A percentile compares a stretch with the other conserved stretches of the same genome.
These are phyloP conservation scores for Triangularia verruculosa DNA, from an alignment of 2,329 filamentous ascomycete species.

Conservation along the genomic window DNA sequence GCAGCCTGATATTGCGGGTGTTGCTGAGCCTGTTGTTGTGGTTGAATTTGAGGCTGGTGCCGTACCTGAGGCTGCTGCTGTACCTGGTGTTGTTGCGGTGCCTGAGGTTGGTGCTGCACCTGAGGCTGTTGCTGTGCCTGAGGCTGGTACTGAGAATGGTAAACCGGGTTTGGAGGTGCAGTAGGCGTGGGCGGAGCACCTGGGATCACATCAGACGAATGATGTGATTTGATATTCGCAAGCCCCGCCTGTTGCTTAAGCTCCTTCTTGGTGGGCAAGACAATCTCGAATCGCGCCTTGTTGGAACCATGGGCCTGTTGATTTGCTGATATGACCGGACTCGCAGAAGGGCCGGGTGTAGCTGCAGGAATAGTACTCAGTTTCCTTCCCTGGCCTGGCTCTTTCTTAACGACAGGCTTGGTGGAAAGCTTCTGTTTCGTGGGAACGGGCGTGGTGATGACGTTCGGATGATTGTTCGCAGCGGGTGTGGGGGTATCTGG, in stretches of 20 bases:
- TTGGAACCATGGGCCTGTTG: constrained; percentile 35
- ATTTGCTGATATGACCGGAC: not conserved
- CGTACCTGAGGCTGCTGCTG: not conserved
- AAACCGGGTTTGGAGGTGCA: not conserved
- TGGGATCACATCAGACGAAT: not conserved
- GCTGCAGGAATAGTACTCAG: constrained; percentile 19
- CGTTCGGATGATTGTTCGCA: constrained; percentile 30
- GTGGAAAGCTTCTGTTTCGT: constrained; percentile 32
- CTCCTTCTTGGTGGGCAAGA: constrained; percentile 44
- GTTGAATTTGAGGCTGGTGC: not conserved
- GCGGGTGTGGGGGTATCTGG: constrained; percentile 34
- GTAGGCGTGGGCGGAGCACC: not conserved
- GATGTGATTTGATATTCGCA: constrained; percentile 4
- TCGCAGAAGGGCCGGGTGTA: constrained; percentile 1
- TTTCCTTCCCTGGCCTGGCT: not conserved
- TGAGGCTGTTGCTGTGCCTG: not conserved
- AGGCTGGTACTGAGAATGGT: not conserved
- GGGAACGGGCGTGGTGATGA: constrained; percentile 26
- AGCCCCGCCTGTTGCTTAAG: constrained; percentile 22
- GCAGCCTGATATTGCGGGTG: not conserved
- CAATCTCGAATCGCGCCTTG: constrained; percentile 45
- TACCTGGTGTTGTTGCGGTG: not conserved
- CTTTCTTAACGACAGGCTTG: constrained; percentile 20
- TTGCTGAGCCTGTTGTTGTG: not conserved
- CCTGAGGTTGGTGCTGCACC: not conserved